Conservation (phyloP, 2,329 filamentous ascomycete species). For the Triangularia verruculosa region DNA sequence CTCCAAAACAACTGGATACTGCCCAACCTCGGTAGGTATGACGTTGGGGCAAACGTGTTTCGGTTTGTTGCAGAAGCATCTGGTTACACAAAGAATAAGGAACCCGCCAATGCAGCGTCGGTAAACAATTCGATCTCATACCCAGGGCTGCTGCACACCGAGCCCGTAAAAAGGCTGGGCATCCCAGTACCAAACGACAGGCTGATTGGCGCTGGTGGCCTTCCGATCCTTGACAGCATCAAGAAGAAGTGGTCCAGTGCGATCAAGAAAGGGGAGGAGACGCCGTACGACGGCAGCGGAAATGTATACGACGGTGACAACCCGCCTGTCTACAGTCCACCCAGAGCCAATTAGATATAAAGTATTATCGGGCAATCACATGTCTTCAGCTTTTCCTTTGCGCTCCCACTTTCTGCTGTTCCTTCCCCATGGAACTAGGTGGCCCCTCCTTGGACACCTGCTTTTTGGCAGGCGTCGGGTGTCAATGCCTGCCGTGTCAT, state of each 20-base stretch:
- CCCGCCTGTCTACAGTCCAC: constrained; percentile 39
- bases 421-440: not conserved
- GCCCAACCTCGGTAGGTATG: constrained; percentile 42
- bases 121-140: constrained; percentile 44
- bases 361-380: no score
- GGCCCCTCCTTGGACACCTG: no score
- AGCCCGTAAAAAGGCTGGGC: constrained; percentile 31
- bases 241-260: constrained; percentile 32
- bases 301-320: constrained; percentile 42
- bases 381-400: not conserved
- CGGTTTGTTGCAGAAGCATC: constrained; percentile 26
- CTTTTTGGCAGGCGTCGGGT: not conserved
- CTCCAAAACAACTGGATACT: constrained; percentile 43
- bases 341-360: constrained; percentile 26
- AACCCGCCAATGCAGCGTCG: constrained; percentile 35
- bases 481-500: not conserved
- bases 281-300: constrained; percentile 47
- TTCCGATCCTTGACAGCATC: constrained; percentile 37
- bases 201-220: constrained; percentile 42
- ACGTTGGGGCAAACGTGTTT: constrained; percentile 36
- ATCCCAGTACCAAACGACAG: constrained; percentile 43
- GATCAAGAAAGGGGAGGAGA: constrained; percentile 28
- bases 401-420: not conserved
- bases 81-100: constrained; percentile 31
- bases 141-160: constrained; percentile 39